A percentile compares a stretch with the other conserved stretches of the same genome.
phyloP scores from a whole-genome alignment of 176 grass and related monocot genomes.

The Raddia distichophylla region DNA sequence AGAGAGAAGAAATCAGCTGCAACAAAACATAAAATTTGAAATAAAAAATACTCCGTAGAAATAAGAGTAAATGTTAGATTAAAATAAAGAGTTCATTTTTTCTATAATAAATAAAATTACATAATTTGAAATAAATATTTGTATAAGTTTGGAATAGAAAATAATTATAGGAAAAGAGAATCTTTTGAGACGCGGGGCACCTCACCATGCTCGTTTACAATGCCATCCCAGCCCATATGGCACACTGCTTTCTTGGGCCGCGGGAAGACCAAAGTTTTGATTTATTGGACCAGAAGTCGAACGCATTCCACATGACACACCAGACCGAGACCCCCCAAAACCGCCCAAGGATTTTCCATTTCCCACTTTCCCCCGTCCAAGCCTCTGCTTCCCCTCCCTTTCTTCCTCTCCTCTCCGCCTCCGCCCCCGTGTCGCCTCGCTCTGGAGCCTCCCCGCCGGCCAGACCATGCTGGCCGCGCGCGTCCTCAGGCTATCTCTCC shows the following conservation, averaged over 20 bases:
- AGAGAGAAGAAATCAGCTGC: too few species aligned
- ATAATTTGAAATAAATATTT: too few species aligned
- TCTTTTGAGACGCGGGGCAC: too few species aligned
- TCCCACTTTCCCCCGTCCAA: not conserved
- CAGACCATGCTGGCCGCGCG: slow-evolving; percentile 44
- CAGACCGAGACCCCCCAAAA: not conserved
- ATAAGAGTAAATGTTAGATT: too few species aligned
- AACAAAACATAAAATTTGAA: too few species aligned
- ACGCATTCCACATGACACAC: not conserved
- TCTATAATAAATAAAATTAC: too few species aligned
- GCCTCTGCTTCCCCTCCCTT: not conserved
- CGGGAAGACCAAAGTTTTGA: slow-evolving; percentile 7
- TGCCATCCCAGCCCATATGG: not conserved
- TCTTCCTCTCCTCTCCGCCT: not conserved
- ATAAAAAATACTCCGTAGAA: too few species aligned
- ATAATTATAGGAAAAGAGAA: too few species aligned
- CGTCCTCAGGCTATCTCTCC: slow-evolving; percentile 46
- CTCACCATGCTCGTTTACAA: too few species aligned
- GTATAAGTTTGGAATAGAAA: too few species aligned
- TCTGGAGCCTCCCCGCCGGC: not conserved
- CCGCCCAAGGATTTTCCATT: slow-evolving; percentile 22
- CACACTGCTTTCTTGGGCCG: slow-evolving; percentile 19
- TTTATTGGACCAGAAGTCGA: slow-evolving; percentile 57
- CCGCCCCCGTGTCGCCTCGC: not conserved
- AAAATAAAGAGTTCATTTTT: too few species aligned